These are phyloP conservation scores for Albifimbria verrucaria DNA, from an alignment of 2,329 filamentous ascomycete genomes.

Conservation along the genomic window DNA sequence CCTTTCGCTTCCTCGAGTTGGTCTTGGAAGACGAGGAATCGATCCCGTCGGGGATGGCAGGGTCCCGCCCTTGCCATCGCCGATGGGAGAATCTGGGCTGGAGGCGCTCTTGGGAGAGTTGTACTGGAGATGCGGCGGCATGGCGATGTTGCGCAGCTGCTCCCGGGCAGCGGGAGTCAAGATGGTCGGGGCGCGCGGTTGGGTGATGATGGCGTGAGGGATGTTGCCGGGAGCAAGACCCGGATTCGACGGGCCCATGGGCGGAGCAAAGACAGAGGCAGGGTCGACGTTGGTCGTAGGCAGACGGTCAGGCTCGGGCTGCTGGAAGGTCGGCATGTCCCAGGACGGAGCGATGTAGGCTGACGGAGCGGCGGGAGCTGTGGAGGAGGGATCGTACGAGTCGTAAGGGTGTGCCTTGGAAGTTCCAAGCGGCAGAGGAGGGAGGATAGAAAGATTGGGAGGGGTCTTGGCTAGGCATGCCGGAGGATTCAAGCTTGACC, in stretches of 20 bases:
- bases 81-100: slow-evolving; percentile 54
- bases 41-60: slow-evolving; percentile 59
- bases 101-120: slow-evolving; percentile 55
- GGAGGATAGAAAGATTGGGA: slow-evolving; percentile 28
- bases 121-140: slow-evolving; percentile 61
- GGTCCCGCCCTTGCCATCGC: slow-evolving; percentile 42
- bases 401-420: slow-evolving; percentile 45
- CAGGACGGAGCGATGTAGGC: slow-evolving; percentile 31
- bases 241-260: slow-evolving; percentile 12
- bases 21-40: slow-evolving; percentile 39
- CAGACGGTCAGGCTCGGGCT: slow-evolving; percentile 29
- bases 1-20: slow-evolving; percentile 64
- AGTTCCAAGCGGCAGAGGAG: slow-evolving; percentile 42
- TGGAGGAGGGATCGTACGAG: slow-evolving; percentile 37
- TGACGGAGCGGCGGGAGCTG: slow-evolving; percentile 28
- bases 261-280: slow-evolving; percentile 28
- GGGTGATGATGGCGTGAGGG: slow-evolving; percentile 18
- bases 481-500: slow-evolving; percentile 28
- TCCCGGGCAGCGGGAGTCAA: slow-evolving; percentile 60
- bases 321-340: slow-evolving; percentile 31
- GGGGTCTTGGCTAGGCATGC: slow-evolving; percentile 26
- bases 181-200: slow-evolving; percentile 19
- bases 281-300: slow-evolving; percentile 31
- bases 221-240: slow-evolving; percentile 28
- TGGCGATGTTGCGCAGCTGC: slow-evolving; percentile 60